Conservation (phyloP, 345 rosid species). For the Rhodamnia rubescens region DNA sequence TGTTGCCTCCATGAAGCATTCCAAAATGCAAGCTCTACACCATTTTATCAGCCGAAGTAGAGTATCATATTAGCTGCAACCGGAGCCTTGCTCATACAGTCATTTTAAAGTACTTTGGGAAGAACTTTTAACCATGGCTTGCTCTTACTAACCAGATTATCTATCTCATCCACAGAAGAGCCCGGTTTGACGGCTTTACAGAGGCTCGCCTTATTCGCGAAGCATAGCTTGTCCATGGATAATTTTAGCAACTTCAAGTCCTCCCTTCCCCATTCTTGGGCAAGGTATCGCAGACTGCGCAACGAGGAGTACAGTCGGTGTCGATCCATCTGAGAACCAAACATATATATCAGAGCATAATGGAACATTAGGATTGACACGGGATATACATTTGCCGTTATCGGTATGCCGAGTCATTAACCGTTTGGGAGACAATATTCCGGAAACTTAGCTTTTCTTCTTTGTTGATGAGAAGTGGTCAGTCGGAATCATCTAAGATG, state of each 20-base stretch:
- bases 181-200: not conserved
- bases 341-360: not conserved
- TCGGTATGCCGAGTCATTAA: not conserved
- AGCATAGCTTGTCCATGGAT: not conserved
- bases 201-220: not conserved
- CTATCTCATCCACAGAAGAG: not conserved
- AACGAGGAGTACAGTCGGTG: not conserved
- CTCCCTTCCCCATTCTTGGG: not conserved
- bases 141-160: not conserved
- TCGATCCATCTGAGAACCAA: not conserved
- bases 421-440: not conserved
- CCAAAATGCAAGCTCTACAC: not conserved
- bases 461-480: not conserved
- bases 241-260: not conserved
- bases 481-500: not conserved
- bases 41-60: not conserved
- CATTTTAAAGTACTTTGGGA: not conserved
- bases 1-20: constrained; percentile 3
- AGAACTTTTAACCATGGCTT: too few species aligned
- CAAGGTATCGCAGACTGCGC: not conserved
- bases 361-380: not conserved
- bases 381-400: not conserved
- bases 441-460: not conserved
- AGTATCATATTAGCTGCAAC: not conserved
- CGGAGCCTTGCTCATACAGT: not conserved